Evolutionary conservation across 306 rosid species (phyloP).

Genomic region (Fragaria nilgerrensis): DNA sequence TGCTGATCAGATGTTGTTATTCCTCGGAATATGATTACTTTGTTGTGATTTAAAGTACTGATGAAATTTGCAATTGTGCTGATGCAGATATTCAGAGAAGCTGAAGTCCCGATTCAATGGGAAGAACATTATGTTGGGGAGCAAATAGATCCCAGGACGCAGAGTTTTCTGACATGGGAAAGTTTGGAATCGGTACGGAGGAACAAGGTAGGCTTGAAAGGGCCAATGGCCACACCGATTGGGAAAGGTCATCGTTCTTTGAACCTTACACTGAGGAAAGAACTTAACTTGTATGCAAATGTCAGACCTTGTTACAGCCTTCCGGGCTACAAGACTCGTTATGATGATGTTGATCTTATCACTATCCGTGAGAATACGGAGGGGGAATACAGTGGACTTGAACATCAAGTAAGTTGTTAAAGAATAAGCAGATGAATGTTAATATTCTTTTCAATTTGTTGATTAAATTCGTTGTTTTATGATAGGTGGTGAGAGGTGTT

Average conservation of each 20-base stretch:
- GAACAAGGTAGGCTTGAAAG: constrained; percentile 92
- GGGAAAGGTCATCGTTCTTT: constrained; percentile 98
- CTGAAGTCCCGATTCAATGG: constrained; percentile 92
- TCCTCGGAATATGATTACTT: neutral
- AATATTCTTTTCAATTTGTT: constrained; percentile 22
- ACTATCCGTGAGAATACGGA: constrained; percentile 97
- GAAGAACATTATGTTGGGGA: constrained; percentile 89
- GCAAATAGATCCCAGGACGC: constrained; percentile 81
- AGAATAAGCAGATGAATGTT: constrained; percentile 1
- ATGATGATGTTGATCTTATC: constrained; percentile 81
- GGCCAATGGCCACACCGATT: constrained; percentile 99
- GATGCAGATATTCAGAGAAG: constrained; percentile 62
- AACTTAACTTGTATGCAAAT: constrained; percentile 92
- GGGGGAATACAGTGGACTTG: constrained; percentile 99
- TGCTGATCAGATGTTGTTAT: constrained; percentile 38
- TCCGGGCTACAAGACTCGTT: constrained; percentile 91
- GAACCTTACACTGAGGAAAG: constrained; percentile 96
- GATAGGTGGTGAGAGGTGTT: constrained; percentile 97
- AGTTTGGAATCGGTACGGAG: constrained; percentile 83
- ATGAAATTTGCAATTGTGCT: neutral
- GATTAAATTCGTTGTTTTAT: constrained; percentile 24
- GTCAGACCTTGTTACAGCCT: constrained; percentile 96
- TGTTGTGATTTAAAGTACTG: neutral
- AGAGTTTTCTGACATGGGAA: constrained; percentile 96
- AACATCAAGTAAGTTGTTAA: constrained; percentile 75